These are phyloP conservation scores for Berkeleyomyces rouxiae DNA, from an alignment of 2,329 filamentous ascomycete species.

Conservation along the genomic window DNA sequence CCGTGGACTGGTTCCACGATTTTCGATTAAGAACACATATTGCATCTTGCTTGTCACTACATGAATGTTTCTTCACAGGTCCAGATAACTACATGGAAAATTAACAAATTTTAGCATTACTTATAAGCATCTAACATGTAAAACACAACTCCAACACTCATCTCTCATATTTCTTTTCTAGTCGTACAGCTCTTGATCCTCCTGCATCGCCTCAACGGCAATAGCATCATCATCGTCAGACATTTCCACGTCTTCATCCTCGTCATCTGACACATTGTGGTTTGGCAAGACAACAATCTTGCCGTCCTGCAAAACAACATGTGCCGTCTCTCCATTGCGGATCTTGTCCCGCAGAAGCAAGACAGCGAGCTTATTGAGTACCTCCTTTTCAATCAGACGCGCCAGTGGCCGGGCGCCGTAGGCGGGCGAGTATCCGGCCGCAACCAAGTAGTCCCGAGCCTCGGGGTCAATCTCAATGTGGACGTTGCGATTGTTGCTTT, in stretches of 20 bases:
- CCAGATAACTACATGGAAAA: too few species aligned
- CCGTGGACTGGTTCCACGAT: too few species aligned
- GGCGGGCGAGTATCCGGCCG: conserved; percentile 81
- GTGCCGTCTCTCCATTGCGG: conserved; percentile 68
- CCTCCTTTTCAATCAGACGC: conserved; percentile 89
- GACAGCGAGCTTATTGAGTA: conserved; percentile 83
- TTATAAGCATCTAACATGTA: neutral
- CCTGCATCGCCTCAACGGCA: conserved; percentile 47
- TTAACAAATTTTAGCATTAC: too few species aligned
- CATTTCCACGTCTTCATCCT: conserved; percentile 54
- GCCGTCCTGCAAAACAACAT: conserved; percentile 62
- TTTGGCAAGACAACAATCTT: conserved; percentile 72
- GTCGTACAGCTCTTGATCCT: conserved; percentile 38
- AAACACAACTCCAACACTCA: neutral
- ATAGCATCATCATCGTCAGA: conserved; percentile 57
- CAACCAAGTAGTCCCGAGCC: conserved; percentile 85
- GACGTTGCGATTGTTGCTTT: conserved; percentile 70
- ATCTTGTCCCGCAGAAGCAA: conserved; percentile 76
- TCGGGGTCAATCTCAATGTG: conserved; percentile 65
- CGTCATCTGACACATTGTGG: conserved; percentile 47
- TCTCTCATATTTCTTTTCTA: conserved; percentile 17
- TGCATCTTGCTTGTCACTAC: too few species aligned
- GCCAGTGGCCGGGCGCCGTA: conserved; percentile 84
- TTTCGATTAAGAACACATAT: too few species aligned
- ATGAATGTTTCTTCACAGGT: too few species aligned